Percentiles rank a stretch among this genome's conserved stretches.
Conservation (phyloP, 1,284 basidiomycete genomes). For the Rhizoctonia solani region DNA sequence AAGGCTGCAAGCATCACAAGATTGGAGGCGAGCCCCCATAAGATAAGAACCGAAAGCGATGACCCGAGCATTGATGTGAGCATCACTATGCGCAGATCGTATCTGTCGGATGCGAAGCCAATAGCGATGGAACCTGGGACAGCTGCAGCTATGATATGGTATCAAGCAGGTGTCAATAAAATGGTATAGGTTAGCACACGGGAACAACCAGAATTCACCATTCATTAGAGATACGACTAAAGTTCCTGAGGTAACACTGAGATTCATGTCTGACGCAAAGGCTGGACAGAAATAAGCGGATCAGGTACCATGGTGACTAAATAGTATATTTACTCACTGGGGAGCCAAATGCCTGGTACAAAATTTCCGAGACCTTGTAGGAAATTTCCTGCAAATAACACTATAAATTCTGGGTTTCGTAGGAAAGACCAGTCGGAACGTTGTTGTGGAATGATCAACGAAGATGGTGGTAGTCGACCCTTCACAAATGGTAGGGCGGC, state of each 20-base stretch:
- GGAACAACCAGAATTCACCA: constrained; percentile 1
- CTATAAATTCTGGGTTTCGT: constrained; percentile 36
- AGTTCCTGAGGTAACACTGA: constrained; percentile 39
- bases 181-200: background rate
- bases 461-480: constrained; percentile 36
- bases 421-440: constrained; percentile 33
- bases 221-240: constrained; percentile 39
- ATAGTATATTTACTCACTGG: constrained; percentile 10
- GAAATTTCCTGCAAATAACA: constrained; percentile 36
- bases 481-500: constrained; percentile 38
- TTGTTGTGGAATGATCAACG: constrained; percentile 25
- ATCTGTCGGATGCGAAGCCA: constrained; percentile 37
- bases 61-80: constrained; percentile 35
- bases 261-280: constrained; percentile 39
- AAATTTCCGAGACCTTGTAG: constrained; percentile 40
- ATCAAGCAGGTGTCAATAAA: background rate
- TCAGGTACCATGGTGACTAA: background rate
- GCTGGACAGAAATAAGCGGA: constrained; percentile 9
- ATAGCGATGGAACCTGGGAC: constrained; percentile 36
- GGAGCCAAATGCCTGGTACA: constrained; percentile 39
- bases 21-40: constrained; percentile 38
- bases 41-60: constrained; percentile 35
- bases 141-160: constrained; percentile 29
- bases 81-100: constrained; percentile 37
- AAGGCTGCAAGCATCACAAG: constrained; percentile 33